Evolutionary conservation across 495 filamentous ascomycete species (phyloP), one percentile per base, ranked within the genome.

Genomic region (Parathielavia hyrcaniae): DNA sequence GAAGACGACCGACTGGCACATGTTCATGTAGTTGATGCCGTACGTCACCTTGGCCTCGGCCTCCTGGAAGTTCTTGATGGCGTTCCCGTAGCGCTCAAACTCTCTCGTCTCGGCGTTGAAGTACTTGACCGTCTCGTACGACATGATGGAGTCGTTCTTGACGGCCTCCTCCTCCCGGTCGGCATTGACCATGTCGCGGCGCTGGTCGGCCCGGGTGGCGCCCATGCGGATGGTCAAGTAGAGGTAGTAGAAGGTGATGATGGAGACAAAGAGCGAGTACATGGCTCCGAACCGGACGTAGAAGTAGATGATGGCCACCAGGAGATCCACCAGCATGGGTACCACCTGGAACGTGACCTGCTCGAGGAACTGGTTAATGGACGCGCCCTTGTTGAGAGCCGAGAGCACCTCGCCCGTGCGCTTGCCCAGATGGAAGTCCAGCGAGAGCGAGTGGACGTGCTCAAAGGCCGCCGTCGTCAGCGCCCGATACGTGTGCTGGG

Each of bases 121-220:
- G 67, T 97, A 97, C 70, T 98, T 97, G 65, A 98, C 93, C 23
- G 93, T 97, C 71, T 98, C 93, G 69, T 97, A 98, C 12, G 91
- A 93, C 38, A 91, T 85, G 81, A 98, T 95, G 0, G 93, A 97
- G 67, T 98, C 95, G 63, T 97, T 97, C 75, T 97, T 97, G 51
- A 97, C 91, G 4, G 93, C 95, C 66, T 96, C 92, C 74, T 97
- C 89, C 71, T 96, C 90, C 50, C 95, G 81, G 55, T 89, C 89
- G 14, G 90, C 87, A 66, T 96, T 97, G 54, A 90, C 89, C 89
- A 97, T 96, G 62, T 92, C 83, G 53, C 93, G 79, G 62, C 92
- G 81, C 61, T 96, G 89, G 67, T 92, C 88, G 13, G 89, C 88
- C 63, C 93, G 80, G 83, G 90, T 96, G 60, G 91, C 86, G 23